Evolutionary conservation across 768 basidiomycete species (phyloP), one percentile per base, ranked within the genome.

Genomic region (Butyriboletus loyo): DNA sequence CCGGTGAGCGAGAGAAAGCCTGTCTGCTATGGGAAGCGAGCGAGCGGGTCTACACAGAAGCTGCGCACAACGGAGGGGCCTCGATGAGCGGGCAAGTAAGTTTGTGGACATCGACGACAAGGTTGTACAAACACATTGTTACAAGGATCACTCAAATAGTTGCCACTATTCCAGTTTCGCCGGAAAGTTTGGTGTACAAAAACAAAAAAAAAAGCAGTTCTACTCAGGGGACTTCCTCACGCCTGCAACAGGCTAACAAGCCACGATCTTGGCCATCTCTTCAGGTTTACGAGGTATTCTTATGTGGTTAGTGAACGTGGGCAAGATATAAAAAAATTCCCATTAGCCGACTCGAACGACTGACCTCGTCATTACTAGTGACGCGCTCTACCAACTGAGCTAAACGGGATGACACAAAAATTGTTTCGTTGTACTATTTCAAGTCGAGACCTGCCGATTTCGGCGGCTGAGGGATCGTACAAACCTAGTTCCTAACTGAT

Each of bases 311-410:
- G 7, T 4, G 8, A 8, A 10, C n/a, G 13, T 21, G n/a, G 28
- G 17, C n/a, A 10, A 25, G 17, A 19, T n/a, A 35, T 35, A 60
- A 60, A 66, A 53, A 52, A 17, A 13, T 70, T 70, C 68, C 68
- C 68, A 70, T 72, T 75, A 77, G 80, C 79, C 80, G 79, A 79
- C 68, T 82, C 56, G 79, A 81, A 81, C 81, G 77, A 81, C 78
- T 80, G 79, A 82, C 78, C 79, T 81, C 78, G 79, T 80, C 80
- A 82, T 81, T 79, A 81, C 76, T 80, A 83, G 79, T 82, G 79
- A 82, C 78, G 79, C 81, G 81, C 80, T 82, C 81, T 82, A 82
- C 75, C 68, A 72, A 68, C 68, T 70, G 68, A 70, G 68, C 68
- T 70, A 70, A 70, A 70, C 68, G 68, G 68, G 68, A 70, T 22